Base-by-base conservation (phyloP, 2,329 filamentous ascomycete species). In the Colletotrichum cordylinicola region DNA sequence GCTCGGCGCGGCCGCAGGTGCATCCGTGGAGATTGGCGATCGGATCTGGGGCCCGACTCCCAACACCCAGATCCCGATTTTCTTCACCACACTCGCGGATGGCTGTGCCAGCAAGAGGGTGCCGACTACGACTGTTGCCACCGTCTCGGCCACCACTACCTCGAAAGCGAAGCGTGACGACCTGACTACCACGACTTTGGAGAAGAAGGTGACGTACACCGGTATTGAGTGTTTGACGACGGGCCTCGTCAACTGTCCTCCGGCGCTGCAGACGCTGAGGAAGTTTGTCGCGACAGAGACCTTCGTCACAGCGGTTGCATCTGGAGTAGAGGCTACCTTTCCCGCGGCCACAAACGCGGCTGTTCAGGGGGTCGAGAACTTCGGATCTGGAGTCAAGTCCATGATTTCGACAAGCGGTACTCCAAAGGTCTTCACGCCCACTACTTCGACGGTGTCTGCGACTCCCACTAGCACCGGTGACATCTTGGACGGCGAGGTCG, bases 1-100 rank as follows among this genome's bases (percentile, higher is more conserved):
- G 0, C 77, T 92, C 1, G 91, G 90, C 18, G 90, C 89, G 7
- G 85, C 83, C 2, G 90, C 89, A 6, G 91, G 90, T 2, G 90
- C 90, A 1, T 89, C 88, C 0, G 78, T 92, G 0, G 85, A 82
- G 3, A 66, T 91, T 6, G 82, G 81, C 1, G 77, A 78, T 1
- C 78, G 86, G 16, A 87, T 85, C 0, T 92, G 88, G 88, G 91
- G 90, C 0, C 89, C 89, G 0, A 80, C 84, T 0, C 86, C 88
- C 0, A 79, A 82, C 24, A 89, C 87, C 0, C 85, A 86, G 13
- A 84, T 88, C 4, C 88, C 90, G 1, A 83, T 92, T 55, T 92
- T 86, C 78, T 90, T 87, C 78, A 92, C 90, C 0, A 89, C 87
- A 0, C 78, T 91, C 1, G 83, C 84, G 1, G 82, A 85, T 31